Conservation (phyloP, 805 yeast genomes). For the Wickerhamomyces kurtzmanii region DNA sequence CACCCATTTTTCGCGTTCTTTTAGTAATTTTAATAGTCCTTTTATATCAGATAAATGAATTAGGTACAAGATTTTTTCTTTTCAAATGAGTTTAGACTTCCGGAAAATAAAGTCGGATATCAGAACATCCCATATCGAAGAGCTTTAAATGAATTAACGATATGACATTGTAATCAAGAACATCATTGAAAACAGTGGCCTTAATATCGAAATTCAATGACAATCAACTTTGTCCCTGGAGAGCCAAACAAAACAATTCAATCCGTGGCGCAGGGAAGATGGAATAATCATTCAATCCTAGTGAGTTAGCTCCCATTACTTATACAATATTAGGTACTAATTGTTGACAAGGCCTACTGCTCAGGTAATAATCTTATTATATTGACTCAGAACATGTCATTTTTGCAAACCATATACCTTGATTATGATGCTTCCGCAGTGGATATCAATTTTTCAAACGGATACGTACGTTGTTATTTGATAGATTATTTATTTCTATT, state of each 20-base stretch:
- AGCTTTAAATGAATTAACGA: too few species aligned
- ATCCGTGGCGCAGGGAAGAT: conserved; percentile 46
- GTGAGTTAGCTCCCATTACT: conserved; percentile 18
- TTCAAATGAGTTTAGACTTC: too few species aligned
- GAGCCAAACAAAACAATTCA: conserved; percentile 56
- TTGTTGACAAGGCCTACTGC: conserved; percentile 46
- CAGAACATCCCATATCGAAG: too few species aligned
- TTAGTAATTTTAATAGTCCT: too few species aligned
- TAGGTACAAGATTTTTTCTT: too few species aligned
- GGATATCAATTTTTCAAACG: conserved; percentile 51
- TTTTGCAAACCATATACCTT: conserved; percentile 71
- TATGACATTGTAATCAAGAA: too few species aligned
- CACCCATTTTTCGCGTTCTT: conserved; percentile 33
- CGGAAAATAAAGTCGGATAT: too few species aligned
- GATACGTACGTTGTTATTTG: conserved; percentile 19
- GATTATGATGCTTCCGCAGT: conserved; percentile 58
- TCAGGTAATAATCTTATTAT: conserved; percentile 84
- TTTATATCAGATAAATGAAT: too few species aligned
- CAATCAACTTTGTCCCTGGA: conserved; percentile 74
- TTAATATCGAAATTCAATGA: too few species aligned
- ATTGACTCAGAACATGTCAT: conserved; percentile 35
- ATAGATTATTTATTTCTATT: conserved; percentile 13
- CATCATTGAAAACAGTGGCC: too few species aligned
- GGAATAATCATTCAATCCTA: conserved; percentile 57
- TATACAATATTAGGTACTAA: neutral